Base-by-base conservation (phyloP, 129 eudicot species). In the Silybum marianum region DNA sequence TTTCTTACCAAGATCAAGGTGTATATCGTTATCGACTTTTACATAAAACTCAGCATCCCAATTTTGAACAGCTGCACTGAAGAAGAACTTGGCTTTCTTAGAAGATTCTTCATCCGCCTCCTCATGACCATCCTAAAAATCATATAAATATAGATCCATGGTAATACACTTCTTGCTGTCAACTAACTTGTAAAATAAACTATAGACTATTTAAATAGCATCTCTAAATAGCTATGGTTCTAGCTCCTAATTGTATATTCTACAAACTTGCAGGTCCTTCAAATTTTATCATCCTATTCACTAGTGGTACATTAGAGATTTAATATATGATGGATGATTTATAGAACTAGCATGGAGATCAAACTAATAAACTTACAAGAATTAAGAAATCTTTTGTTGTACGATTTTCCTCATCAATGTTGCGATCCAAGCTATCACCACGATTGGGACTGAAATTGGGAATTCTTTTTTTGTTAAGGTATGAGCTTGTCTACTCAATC, bases 31-130 rank as follows among this genome's bases (percentile, higher is more conserved):
- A 78, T 95, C 92, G 28, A 95, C 97, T 89, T 95, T 95, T 36
- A 95, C 90, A 84, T 95, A 95, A 83, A 90, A 95, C 38, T 95
- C 99, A 13, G 99, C 98, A 85, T 95, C 97, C 99, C 99, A 95
- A 66, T 81, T 89, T 88, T 88, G 97, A 32, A 93, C 91, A n/a
- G 98, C 98, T 48, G 92, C 77, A 85, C 97, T 91, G 77, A 95
- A 95, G 85, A 95, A 95, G 80, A 85, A 92, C 78, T 95, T 95
- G 25, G 98, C 92, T 86, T 95, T 95, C 85, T 93, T 93, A 69
- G 95, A 88, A 69, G 91, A 71, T 81, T 92, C 97, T 92, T 94
- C 97, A 78, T 91, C 89, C 58, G 97, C 97, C 84, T 95, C 99
- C 89, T 95, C 99, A 75, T 92, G 98, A 32, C 86, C 87, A 65